These are phyloP conservation scores for Ganoderma sp. DNA, from an alignment of 1,284 basidiomycete species.

Conservation along the genomic window DNA sequence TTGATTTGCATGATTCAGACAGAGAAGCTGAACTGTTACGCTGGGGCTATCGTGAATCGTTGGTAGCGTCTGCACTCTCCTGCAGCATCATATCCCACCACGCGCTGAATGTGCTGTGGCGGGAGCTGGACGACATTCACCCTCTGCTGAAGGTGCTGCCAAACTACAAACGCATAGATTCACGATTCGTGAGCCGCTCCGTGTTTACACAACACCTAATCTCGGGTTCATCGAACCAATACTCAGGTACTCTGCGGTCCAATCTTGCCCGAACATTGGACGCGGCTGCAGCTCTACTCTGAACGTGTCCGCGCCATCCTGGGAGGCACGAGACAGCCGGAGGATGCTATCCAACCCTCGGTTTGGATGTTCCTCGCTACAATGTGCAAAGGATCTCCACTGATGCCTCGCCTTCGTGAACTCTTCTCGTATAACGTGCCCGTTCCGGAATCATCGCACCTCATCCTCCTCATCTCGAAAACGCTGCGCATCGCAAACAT, in stretches of 20 bases:
- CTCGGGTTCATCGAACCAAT: background rate
- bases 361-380: background rate
- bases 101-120: background rate
- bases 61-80: background rate
- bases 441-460: background rate
- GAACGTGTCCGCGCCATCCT: background rate
- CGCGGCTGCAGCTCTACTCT: background rate
- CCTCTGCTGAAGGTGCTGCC: background rate
- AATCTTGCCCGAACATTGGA: background rate
- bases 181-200: background rate
- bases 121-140: background rate
- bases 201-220: background rate
- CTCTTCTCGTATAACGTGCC: background rate
- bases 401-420: background rate
- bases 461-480: background rate
- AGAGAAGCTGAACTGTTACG: background rate
- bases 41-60: background rate
- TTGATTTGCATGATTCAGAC: background rate
- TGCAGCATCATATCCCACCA: background rate
- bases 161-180: background rate
- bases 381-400: background rate
- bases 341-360: background rate
- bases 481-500: background rate
- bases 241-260: background rate
- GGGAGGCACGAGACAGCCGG: background rate